Conservation (phyloP, 768 basidiomycete genomes). For the Boletus fagicola region DNA sequence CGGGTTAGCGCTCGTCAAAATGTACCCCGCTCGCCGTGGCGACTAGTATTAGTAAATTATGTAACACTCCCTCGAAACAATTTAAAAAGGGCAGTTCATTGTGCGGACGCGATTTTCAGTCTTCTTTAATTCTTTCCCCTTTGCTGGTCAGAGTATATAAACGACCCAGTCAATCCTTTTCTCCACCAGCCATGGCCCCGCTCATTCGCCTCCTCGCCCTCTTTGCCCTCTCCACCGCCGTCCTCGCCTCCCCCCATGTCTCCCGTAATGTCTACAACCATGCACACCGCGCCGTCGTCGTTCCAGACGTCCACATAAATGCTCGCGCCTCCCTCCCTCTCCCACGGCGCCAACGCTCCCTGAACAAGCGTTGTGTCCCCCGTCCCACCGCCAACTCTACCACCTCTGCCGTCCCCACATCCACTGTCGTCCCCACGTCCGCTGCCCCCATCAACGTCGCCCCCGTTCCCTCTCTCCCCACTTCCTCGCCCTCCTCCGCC, state of each 20-base stretch:
- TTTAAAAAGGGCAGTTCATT: neutral
- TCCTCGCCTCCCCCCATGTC: conserved; percentile 39
- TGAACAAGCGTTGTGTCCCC: conserved; percentile 28
- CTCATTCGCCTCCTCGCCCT: conserved; percentile 44
- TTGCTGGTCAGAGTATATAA: conserved; percentile 9
- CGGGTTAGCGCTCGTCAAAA: conserved; percentile 69
- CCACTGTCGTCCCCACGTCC: conserved; percentile 2
- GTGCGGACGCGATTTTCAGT: neutral
- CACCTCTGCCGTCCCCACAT: neutral
- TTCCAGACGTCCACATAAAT: neutral
- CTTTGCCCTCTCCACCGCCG: conserved; percentile 38
- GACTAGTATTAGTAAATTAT: neutral
- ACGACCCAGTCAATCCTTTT: conserved; percentile 12
- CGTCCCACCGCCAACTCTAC: conserved; percentile 15
- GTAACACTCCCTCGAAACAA: neutral
- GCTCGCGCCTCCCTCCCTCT: neutral
- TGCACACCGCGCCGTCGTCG: conserved; percentile 18
- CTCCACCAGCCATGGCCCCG: conserved; percentile 28
- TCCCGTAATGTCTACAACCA: conserved; percentile 28
- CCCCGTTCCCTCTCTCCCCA: neutral
- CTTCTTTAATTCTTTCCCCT: neutral
- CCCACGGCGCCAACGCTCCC: conserved; percentile 25
- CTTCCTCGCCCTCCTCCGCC: neutral
- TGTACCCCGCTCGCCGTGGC: conserved; percentile 66
- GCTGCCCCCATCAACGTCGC: conserved; percentile 24